These are phyloP conservation scores for Chaetomiaceae sp. DNA, from an alignment of 2,329 filamentous ascomycete genomes.

Conservation along the genomic window DNA sequence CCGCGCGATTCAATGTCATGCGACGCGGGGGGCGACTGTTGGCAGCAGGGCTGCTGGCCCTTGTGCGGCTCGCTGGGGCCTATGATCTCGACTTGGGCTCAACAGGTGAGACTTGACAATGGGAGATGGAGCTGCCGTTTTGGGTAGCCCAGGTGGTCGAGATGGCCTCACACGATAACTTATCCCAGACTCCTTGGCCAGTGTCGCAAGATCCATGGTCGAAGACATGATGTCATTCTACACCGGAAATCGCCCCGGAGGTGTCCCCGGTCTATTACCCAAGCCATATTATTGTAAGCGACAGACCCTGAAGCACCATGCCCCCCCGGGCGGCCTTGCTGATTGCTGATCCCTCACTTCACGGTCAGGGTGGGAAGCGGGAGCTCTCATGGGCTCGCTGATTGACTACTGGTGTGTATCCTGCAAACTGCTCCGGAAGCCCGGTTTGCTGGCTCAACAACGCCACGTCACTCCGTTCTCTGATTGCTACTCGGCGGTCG, in stretches of 20 bases:
- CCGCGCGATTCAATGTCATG: constrained; percentile 4
- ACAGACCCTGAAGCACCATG: background rate
- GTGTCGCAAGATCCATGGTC: constrained; percentile 47
- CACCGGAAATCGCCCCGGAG: constrained; percentile 46
- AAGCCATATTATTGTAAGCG: constrained; percentile 52
- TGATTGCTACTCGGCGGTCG: too few species aligned
- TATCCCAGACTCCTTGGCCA: constrained; percentile 51
- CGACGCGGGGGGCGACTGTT: constrained; percentile 6
- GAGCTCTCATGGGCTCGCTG: constrained; percentile 66
- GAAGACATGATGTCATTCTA: constrained; percentile 49
- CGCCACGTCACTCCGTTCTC: too few species aligned
- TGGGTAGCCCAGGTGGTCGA: background rate
- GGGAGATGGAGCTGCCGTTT: background rate
- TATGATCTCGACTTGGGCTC: constrained; percentile 26
- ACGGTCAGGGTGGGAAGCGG: constrained; percentile 63
- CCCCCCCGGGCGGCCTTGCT: background rate
- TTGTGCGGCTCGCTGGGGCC: constrained; percentile 11
- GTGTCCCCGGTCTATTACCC: constrained; percentile 49
- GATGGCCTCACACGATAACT: constrained; percentile 33
- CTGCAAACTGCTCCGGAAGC: too few species aligned
- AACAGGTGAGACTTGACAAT: constrained; percentile 32
- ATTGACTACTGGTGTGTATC: constrained; percentile 62
- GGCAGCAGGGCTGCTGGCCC: constrained; percentile 15
- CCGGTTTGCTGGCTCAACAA: too few species aligned
- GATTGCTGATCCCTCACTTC: background rate